A percentile compares a stretch with the other conserved stretches of the same genome.
Evolutionary conservation across 495 filamentous ascomycete species (phyloP).

Genomic region (Lophiostoma macrostomum): DNA sequence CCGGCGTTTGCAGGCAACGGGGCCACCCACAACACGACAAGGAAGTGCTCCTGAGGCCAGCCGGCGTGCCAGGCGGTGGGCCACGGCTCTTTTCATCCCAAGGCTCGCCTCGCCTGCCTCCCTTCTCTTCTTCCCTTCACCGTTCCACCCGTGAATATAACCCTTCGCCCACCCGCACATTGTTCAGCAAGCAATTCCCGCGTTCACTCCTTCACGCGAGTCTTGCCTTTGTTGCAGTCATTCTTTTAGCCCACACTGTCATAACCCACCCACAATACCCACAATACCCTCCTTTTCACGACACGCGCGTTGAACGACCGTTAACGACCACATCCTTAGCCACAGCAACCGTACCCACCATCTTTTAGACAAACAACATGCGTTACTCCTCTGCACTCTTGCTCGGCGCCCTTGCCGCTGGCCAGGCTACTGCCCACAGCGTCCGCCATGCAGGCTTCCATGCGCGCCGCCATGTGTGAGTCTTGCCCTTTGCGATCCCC

Average conservation of each 20-base stretch:
- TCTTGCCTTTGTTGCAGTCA: conserved; percentile 11
- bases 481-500: background rate
- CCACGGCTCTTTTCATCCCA: conserved; percentile 19
- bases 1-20: too few relatives aligned
- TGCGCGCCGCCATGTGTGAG: conserved; percentile 25
- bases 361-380: conserved; percentile 13
- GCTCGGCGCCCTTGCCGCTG: conserved; percentile 32
- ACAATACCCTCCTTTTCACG: background rate
- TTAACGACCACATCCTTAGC: background rate
- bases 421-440: conserved; percentile 30
- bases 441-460: conserved; percentile 33
- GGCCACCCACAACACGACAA: too few relatives aligned
- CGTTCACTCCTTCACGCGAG: conserved; percentile 35
- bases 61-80: background rate
- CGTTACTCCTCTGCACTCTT: conserved; percentile 32
- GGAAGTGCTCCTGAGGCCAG: background rate
- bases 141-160: background rate
- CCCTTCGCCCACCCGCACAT: too few relatives aligned
- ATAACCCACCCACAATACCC: background rate
- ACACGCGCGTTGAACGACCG: background rate
- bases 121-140: conserved; percentile 9
- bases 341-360: background rate
- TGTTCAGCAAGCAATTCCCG: conserved; percentile 6
- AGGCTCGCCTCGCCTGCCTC: conserved; percentile 2
- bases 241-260: conserved; percentile 10